Evolutionary conservation across 148 eudicot species (phyloP).

Genomic region (Arctostaphylos glauca): DNA sequence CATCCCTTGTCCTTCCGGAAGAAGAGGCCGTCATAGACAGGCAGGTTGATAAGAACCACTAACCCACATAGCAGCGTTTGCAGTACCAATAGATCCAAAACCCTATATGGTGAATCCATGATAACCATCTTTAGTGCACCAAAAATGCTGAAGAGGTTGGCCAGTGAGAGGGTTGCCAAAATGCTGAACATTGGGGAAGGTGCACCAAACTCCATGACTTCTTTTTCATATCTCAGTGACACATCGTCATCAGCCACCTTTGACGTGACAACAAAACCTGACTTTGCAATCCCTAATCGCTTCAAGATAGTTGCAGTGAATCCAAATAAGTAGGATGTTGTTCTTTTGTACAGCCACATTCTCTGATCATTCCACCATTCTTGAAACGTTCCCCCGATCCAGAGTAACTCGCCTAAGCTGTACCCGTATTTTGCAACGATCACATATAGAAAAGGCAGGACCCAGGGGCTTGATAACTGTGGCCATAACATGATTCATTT

Average conservation of each 20-base stretch:
- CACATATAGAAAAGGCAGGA: constrained; percentile 44
- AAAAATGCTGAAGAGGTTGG: constrained; percentile 36
- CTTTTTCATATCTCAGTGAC: constrained; percentile 38
- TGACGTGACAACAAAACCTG: constrained; percentile 9
- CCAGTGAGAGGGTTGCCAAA: constrained; percentile 36
- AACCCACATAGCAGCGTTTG: constrained; percentile 37
- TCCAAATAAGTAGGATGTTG: constrained; percentile 40
- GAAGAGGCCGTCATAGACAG: constrained; percentile 41
- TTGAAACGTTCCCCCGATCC: constrained; percentile 32
- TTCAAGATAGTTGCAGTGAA: constrained; percentile 16
- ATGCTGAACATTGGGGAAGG: constrained; percentile 49
- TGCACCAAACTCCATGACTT: constrained; percentile 54
- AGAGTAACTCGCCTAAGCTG: constrained; percentile 43
- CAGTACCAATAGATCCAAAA: constrained; percentile 23
- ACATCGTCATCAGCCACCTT: constrained; percentile 12
- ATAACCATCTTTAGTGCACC: constrained; percentile 12
- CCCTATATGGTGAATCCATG: background rate
- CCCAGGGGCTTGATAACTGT: constrained; percentile 52
- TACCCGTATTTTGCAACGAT: constrained; percentile 23
- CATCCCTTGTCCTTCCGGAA: constrained; percentile 50
- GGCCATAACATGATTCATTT: background rate
- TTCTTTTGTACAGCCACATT: constrained; percentile 57
- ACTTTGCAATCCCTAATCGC: constrained; percentile 35
- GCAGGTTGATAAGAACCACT: constrained; percentile 37
- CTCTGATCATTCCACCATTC: constrained; percentile 76